A percentile compares a stretch with the other conserved stretches of the same genome.
Conservation (phyloP, 257 asterid species). For the Solanum bulbocastanum region DNA sequence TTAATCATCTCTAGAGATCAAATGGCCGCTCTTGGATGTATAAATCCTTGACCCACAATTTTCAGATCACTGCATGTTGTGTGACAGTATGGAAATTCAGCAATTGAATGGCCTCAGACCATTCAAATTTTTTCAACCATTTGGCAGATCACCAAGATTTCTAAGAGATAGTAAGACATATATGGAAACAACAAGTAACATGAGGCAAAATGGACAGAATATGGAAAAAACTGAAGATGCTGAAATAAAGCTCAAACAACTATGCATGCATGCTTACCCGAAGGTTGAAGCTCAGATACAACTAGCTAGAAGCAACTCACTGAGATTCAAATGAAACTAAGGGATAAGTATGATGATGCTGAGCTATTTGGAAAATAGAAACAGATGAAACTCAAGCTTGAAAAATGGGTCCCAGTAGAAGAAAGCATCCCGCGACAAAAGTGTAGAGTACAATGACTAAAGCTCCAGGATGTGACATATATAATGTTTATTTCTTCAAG, state of each 20-base stretch:
- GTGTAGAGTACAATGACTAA: neutral
- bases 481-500: neutral
- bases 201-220: neutral
- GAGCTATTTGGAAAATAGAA: neutral
- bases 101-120: neutral
- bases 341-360: neutral
- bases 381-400: neutral
- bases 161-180: neutral
- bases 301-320: neutral
- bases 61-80: neutral
- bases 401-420: neutral
- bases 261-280: neutral
- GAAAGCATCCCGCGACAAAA: neutral
- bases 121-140: neutral
- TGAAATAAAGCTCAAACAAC: neutral
- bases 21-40: neutral
- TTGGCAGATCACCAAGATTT: neutral
- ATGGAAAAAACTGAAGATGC: neutral
- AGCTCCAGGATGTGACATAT: neutral
- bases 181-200: neutral
- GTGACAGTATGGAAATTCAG: neutral
- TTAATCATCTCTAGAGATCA: too few relatives aligned
- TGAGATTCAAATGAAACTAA: neutral
- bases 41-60: neutral
- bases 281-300: neutral